Evolutionary conservation across 371 early-diverging fungal species (phyloP).

Genomic region (Capillidium heterosporum): DNA sequence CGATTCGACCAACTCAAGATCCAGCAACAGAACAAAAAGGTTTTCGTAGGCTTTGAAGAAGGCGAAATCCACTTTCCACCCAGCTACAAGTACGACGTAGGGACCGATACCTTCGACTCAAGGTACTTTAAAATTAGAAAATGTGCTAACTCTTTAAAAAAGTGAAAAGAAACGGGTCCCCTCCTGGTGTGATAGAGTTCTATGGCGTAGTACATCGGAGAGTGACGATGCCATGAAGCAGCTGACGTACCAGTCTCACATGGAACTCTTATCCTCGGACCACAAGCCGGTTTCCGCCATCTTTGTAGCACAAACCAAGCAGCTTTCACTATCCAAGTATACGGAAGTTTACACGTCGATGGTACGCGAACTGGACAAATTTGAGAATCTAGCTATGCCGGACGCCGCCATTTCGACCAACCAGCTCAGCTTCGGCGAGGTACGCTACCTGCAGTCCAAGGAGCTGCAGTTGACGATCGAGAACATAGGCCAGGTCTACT

Average conservation of each 20-base stretch:
- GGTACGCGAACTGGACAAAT: constrained; percentile 47
- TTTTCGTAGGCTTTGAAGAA: constrained; percentile 72
- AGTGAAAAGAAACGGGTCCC: constrained; percentile 74
- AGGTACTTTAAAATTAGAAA: neutral
- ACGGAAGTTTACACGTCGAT: constrained; percentile 31
- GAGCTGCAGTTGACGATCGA: constrained; percentile 32
- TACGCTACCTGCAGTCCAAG: constrained; percentile 35
- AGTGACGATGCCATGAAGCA: constrained; percentile 16
- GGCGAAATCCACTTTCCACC: constrained; percentile 60
- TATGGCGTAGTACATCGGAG: constrained; percentile 40
- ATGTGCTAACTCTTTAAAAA: neutral
- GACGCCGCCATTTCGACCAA: constrained; percentile 39
- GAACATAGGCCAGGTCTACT: constrained; percentile 58
- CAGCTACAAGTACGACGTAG: constrained; percentile 87
- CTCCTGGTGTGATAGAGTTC: constrained; percentile 83
- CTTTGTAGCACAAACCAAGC: constrained; percentile 17
- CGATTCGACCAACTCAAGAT: constrained; percentile 41
- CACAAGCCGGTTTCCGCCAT: constrained; percentile 82
- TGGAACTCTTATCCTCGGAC: constrained; percentile 57
- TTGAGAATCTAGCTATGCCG: constrained; percentile 63
- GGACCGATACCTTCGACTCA: constrained; percentile 20
- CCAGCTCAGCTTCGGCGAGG: constrained; percentile 53
- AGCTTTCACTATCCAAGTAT: constrained; percentile 7
- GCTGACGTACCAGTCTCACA: constrained; percentile 30
- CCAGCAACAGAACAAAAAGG: constrained; percentile 9